Evolutionary conservation across 345 rosid genomes (phyloP), one percentile per base, ranked within the genome.

Genomic region (Mercurialis annua): DNA sequence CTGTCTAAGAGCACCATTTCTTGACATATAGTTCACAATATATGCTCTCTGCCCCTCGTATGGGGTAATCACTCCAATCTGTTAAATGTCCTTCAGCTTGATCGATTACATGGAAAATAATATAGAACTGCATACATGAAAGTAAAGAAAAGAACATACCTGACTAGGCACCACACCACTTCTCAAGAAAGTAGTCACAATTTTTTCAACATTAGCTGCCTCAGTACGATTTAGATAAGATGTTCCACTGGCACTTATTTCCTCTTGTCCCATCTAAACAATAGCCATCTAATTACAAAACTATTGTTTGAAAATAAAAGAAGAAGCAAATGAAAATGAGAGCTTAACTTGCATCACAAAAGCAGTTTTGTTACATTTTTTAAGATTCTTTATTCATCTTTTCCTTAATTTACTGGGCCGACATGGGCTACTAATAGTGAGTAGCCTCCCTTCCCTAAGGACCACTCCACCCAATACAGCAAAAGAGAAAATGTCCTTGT

Each of bases 201-300:
- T 88, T 84, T 95, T 95, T 80, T 95, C 99, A 77, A 95, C 99
- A 79, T 95, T 95, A 53, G 99, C 97, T 72, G 97, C 99, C 84
- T 95, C 99, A 0, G 99, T 95, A 71, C 99, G 90, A 80, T 95
- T 95, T 24, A 95, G 80, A 72, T 95, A 95, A 27, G 99, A 95
- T 66, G 99, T 92, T 67, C 99, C 98, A 65, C 98, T 92, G 46
- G 99, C 97, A 77, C 99, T 95, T 73, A 95, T 95, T 84, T 95
- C 99, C 70, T 95, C 99, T 95, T 92, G 98, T 65, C 99, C 99
- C 97, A 95, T 84, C 98, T 95, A 75, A 66, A 70, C 68, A 74
- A 72, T 60, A 71, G 58, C 64, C 52, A 68, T 53, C 21, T 51
- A 58, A 77, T 73, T 44, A 79, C 30, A 62, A 50, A 62, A 66